Evolutionary conservation across 2,329 filamentous ascomycete genomes (phyloP), one percentile per base, ranked within the genome.

Genomic region (Parafenestella ontariensis): DNA sequence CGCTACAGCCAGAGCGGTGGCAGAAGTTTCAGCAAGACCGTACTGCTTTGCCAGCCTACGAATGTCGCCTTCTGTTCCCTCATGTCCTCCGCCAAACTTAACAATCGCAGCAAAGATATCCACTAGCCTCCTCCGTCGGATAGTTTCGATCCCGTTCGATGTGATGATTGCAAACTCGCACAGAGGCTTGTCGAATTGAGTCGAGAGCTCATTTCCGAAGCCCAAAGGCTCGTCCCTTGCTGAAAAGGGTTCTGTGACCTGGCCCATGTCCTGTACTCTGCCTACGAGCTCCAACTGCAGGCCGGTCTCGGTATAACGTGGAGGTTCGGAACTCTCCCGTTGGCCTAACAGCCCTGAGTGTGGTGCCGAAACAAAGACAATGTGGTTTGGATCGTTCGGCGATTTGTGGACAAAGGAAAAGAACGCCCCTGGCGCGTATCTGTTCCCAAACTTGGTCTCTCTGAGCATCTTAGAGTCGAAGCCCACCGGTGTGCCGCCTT

Each of bases 191-290:
- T 99, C 95, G 66, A 95, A 99, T 66, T 99, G 96, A n/a, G 96
- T 89, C 1, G 95, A 92, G 51, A 98, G 81, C 77, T 99, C 95
- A 65, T 99, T 99, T 10, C 94, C 93, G 68, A 96, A 98, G 0
- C 93, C 94, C 20, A 87, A 84, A 10, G 78, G 78, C 0, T 87
- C 83, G 9, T 90, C 89, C 15, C 87, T 83, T 1, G 74, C 75
- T 6, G 71, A 64, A 64, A 92, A 94, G 0, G 90, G 85, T 44
- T 85, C 83, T 0, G 89, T 91, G 24, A 92, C 86, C 11, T 92
- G 77, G 2, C 92, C 92, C 52, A 97, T 85, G 62, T 90, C 91
- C 71, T 96, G 88, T 6, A 89, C 87, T 29, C 83, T 84, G 66
- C 90, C 87, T 23, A 87, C 87, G 18, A 99, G 81, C 3, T 88